A percentile compares a stretch with the other conserved stretches of the same genome.
Conservation (phyloP, 1,139 yeast species). For the Wickerhamomyces sp. region DNA sequence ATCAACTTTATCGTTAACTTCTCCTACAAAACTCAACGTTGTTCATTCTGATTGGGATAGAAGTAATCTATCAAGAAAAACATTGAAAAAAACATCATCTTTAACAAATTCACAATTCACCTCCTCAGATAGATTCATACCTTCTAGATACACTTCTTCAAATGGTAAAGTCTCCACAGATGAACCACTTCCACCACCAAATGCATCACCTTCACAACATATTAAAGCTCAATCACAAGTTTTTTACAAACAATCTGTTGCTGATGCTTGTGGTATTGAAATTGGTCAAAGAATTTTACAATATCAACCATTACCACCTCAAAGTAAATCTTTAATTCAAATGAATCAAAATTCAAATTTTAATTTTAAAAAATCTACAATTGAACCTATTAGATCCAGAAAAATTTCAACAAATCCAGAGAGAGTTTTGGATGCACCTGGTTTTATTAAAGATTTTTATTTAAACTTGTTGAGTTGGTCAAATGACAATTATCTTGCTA, state of each 20-base stretch:
- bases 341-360: conserved; percentile 32
- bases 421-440: conserved; percentile 94
- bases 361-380: conserved; percentile 27
- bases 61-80: conserved; percentile 17
- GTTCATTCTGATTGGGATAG: conserved; percentile 35
- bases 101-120: conserved; percentile 13
- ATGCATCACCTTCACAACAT: conserved; percentile 46
- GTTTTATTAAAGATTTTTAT: conserved; percentile 88
- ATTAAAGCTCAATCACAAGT: conserved; percentile 65
- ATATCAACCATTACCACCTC: conserved; percentile 86
- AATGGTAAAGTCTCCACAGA: conserved; percentile 33
- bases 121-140: conserved; percentile 45
- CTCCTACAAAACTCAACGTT: conserved; percentile 44
- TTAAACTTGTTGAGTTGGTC: conserved; percentile 90
- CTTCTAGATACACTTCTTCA: conserved; percentile 43
- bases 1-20: conserved; percentile 31
- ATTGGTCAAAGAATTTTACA: conserved; percentile 81
- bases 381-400: conserved; percentile 39
- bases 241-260: conserved; percentile 80
- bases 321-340: conserved; percentile 49
- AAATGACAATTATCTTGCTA: conserved; percentile 72
- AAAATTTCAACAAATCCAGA: conserved; percentile 88
- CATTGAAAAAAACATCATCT: conserved; percentile 19
- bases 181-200: conserved; percentile 34
- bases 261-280: conserved; percentile 90